Evolutionary conservation across 495 filamentous ascomycete genomes (phyloP).

Genomic region (Parathielavia appendiculata): DNA sequence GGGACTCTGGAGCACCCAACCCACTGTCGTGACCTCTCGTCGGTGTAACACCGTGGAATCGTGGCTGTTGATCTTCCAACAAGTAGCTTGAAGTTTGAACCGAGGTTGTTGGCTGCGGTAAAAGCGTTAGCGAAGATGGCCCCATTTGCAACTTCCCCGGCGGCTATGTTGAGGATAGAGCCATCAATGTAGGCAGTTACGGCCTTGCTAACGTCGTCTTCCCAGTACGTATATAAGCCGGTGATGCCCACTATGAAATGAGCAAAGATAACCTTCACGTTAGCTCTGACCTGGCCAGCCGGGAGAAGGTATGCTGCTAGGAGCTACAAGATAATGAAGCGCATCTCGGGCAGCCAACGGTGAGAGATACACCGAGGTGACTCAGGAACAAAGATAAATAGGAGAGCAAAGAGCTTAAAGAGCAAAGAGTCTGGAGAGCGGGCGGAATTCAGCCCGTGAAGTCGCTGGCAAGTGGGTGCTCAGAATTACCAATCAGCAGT

Average conservation of each 20-base stretch:
- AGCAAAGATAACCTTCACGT: not conserved
- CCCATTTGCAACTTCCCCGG: not conserved
- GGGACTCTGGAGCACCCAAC: too few relatives aligned
- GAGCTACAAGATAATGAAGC: not conserved
- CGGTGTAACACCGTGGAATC: too few relatives aligned
- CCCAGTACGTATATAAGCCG: not conserved
- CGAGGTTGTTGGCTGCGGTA: not conserved
- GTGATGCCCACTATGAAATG: not conserved
- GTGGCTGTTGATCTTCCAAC: too few relatives aligned
- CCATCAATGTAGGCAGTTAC: not conserved
- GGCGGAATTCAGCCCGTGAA: not conserved
- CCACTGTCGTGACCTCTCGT: too few relatives aligned
- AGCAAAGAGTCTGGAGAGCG: not conserved
- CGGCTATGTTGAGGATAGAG: not conserved
- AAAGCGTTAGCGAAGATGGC: not conserved
- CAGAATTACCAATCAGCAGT: too few relatives aligned
- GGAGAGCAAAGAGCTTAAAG: too few relatives aligned
- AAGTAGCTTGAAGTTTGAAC: conserved; percentile 34
- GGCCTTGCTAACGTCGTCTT: not conserved
- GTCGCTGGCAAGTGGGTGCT: too few relatives aligned
- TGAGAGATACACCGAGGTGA: not conserved
- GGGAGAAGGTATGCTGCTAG: not conserved
- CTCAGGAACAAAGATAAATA: not conserved
- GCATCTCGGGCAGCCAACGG: not conserved
- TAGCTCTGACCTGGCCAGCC: not conserved